Conservation (phyloP, 805 yeast genomes). For the Ogataea ramenticola region DNA sequence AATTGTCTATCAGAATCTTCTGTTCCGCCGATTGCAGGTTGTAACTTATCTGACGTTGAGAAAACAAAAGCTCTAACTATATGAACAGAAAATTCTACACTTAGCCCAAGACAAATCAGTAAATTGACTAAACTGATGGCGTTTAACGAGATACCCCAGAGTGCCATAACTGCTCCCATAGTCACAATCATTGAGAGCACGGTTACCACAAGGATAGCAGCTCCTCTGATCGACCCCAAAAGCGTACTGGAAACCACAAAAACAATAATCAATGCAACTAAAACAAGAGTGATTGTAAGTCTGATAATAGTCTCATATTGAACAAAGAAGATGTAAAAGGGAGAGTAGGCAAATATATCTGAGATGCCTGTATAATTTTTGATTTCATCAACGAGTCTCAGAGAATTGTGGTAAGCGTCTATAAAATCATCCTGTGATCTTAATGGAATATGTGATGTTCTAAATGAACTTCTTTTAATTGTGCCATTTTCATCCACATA, state of each 20-base stretch:
- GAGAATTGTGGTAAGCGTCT: constrained; percentile 64
- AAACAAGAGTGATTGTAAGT: constrained; percentile 49
- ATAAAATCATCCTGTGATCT: constrained; percentile 82
- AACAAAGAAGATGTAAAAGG: constrained; percentile 87
- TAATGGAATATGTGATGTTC: constrained; percentile 74
- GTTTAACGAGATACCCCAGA: constrained; percentile 71
- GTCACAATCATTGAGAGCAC: constrained; percentile 60
- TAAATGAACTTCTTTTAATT: constrained; percentile 57
- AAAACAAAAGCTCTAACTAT: constrained; percentile 68
- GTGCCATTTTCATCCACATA: constrained; percentile 30
- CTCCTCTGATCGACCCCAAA: constrained; percentile 60
- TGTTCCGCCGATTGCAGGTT: not conserved
- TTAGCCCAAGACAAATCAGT: constrained; percentile 86
- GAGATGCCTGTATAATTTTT: constrained; percentile 28
- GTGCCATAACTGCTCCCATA: constrained; percentile 74
- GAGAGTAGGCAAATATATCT: constrained; percentile 82
- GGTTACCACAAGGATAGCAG: constrained; percentile 47
- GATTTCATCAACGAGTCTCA: constrained; percentile 56
- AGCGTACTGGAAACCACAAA: constrained; percentile 46
- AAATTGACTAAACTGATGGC: constrained; percentile 87
- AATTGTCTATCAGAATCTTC: constrained; percentile 12
- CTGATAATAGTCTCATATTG: constrained; percentile 66
- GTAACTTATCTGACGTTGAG: not conserved
- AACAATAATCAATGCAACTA: constrained; percentile 42
- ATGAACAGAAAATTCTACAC: constrained; percentile 91